phyloP scores from a whole-genome alignment of 2,329 filamentous ascomycete genomes.

The Hirsutella rhossiliensis region DNA sequence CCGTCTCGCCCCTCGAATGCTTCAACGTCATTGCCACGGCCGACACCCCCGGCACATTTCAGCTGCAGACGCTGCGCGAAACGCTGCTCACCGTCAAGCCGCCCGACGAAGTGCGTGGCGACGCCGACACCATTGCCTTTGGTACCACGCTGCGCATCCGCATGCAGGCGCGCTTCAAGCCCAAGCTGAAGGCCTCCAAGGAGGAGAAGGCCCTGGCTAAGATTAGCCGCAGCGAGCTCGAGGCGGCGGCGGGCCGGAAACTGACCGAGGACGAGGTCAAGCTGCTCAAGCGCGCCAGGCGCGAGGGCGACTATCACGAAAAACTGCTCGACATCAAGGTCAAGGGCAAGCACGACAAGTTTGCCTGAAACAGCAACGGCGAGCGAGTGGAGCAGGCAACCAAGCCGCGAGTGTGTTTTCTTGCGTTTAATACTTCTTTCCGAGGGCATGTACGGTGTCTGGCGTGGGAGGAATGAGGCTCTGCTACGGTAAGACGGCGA shows the following conservation, averaged over 20 bases:
- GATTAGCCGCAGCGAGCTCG: slow-evolving; percentile 75
- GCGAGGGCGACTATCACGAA: slow-evolving; percentile 86
- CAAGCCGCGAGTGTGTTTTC: too few relatives aligned
- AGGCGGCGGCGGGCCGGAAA: slow-evolving; percentile 63
- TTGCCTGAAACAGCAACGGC: slow-evolving; percentile 11
- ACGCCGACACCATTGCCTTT: slow-evolving; percentile 55
- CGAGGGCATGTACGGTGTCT: too few relatives aligned
- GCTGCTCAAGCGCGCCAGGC: slow-evolving; percentile 67
- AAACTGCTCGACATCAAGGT: slow-evolving; percentile 74
- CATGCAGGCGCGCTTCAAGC: slow-evolving; percentile 95
- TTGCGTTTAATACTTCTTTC: too few relatives aligned
- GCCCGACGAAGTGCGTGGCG: slow-evolving; percentile 58
- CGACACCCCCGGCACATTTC: slow-evolving; percentile 59
- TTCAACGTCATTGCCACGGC: slow-evolving; percentile 56
- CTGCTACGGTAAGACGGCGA: too few relatives aligned
- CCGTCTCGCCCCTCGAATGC: slow-evolving; percentile 73
- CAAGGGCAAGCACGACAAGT: slow-evolving; percentile 91
- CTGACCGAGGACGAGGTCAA: slow-evolving; percentile 80
- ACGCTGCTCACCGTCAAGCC: slow-evolving; percentile 57
- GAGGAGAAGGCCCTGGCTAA: slow-evolving; percentile 76
- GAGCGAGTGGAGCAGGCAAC: too few relatives aligned
- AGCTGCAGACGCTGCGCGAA: slow-evolving; percentile 60
- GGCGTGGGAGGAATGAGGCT: too few relatives aligned
- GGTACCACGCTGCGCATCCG: slow-evolving; percentile 67
- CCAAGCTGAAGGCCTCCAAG: slow-evolving; percentile 63